Evolutionary conservation across 441 rosid species (phyloP), one percentile per base, ranked within the genome.

Genomic region (Eruca vesicaria): DNA sequence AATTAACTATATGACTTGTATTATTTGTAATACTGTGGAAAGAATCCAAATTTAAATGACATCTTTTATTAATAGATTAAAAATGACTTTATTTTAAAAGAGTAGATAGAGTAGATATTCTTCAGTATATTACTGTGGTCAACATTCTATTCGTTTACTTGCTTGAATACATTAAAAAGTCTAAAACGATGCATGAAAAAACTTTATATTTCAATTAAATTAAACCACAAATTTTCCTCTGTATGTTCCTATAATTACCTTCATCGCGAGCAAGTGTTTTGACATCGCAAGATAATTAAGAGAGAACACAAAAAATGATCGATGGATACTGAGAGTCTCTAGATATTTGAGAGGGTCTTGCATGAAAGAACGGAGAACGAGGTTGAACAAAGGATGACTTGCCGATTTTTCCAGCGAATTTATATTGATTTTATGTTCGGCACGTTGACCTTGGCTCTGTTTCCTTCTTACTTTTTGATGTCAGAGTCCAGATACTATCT

Each of bases 301-400:
- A n/a, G n/a, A n/a, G n/a, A n/a, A n/a, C n/a, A n/a, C n/a, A n/a
- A n/a, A n/a, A n/a, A n/a, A n/a, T n/a, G n/a, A n/a, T n/a, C n/a
- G n/a, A 15, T 4, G 52, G 72, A 48, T 36, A 31, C 11, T 18
- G 61, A 45, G 32, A 61, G 75, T 20, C 38, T 41, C 69, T 26
- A 0, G 19, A 1, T 63, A 19, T 55, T 7, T 63, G 38, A 23
- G 19, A 61, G 52, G 12, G 69, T 68, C 79, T 75, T 61, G 79
- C 79, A 75, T 75, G 69, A 69, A 52, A 52, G 43, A 62, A 10
- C 60, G 52, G 74, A 67, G 63, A 75, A 38, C 26, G 79, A 62
- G 69, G 61, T 35, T 68, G 79, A 75, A 74, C 79, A 74, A 75
- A 75, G 74, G 79, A 75, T 75, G 73, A 75, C 78, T 75, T 75